Evolutionary conservation across 805 yeast species (phyloP).

Genomic region (Tetrapisispora arboricola): DNA sequence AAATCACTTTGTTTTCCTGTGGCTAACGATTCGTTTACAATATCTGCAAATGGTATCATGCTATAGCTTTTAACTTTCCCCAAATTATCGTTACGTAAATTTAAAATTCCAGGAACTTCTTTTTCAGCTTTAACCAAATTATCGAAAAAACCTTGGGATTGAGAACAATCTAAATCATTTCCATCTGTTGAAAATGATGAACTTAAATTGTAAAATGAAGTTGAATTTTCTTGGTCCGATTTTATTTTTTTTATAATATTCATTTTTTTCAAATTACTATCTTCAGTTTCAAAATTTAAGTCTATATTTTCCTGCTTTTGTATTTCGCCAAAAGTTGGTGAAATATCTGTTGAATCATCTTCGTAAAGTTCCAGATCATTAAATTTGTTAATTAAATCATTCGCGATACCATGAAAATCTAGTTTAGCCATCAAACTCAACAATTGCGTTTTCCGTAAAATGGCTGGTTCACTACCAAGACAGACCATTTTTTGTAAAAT

Average conservation of each 20-base stretch:
- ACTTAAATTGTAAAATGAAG: not conserved
- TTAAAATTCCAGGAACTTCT: not conserved
- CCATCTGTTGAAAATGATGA: not conserved
- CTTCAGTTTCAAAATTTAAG: not conserved
- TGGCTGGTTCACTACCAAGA: constrained; percentile 73
- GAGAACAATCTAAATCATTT: not conserved
- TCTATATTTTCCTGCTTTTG: not conserved
- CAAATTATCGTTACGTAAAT: constrained; percentile 5
- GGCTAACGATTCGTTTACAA: constrained; percentile 11
- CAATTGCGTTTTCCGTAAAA: constrained; percentile 60
- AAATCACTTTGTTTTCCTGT: constrained; percentile 8
- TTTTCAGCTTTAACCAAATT: not conserved
- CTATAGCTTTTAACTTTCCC: constrained; percentile 11
- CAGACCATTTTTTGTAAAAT: constrained; percentile 68
- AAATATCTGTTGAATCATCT: not conserved
- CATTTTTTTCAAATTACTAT: not conserved
- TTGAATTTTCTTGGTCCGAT: not conserved
- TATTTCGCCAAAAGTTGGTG: not conserved
- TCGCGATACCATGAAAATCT: constrained; percentile 60
- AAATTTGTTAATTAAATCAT: constrained; percentile 45
- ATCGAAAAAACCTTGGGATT: not conserved
- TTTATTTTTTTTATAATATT: not conserved
- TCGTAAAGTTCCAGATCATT: constrained; percentile 30
- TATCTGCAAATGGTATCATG: constrained; percentile 11
- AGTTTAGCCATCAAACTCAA: constrained; percentile 52